Evolutionary conservation across 1,139 yeast species (phyloP).

Genomic region (Eremothecium coryli): DNA sequence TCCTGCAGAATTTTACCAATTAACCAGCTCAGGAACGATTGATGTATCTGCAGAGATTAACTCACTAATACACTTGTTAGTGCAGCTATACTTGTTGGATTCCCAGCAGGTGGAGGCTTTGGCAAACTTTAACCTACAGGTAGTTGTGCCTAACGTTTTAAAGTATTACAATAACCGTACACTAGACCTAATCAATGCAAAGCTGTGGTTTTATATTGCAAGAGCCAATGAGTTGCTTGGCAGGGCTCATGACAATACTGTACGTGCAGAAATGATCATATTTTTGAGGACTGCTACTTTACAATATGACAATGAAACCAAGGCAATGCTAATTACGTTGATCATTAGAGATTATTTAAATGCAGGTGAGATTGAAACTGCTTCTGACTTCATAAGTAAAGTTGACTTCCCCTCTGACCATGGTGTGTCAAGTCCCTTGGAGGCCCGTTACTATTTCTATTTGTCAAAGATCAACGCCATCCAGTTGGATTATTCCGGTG

Average conservation of each 20-base stretch:
- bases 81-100: conserved; percentile 71
- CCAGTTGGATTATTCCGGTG: conserved; percentile 85
- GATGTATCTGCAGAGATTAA: conserved; percentile 68
- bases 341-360: conserved; percentile 72
- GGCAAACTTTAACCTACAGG: conserved; percentile 40
- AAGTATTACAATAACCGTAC: conserved; percentile 68
- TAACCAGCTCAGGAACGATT: conserved; percentile 22
- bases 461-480: conserved; percentile 83
- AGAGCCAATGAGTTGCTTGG: conserved; percentile 65
- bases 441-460: conserved; percentile 86
- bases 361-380: conserved; percentile 76
- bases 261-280: conserved; percentile 60
- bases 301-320: conserved; percentile 87
- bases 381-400: conserved; percentile 82
- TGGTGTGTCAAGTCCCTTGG: conserved; percentile 72
- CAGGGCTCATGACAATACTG: conserved; percentile 37
- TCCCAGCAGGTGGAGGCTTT: conserved; percentile 41
- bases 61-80: conserved; percentile 66
- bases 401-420: conserved; percentile 62
- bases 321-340: conserved; percentile 76
- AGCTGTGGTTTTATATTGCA: conserved; percentile 85
- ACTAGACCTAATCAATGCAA: conserved; percentile 78
- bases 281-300: conserved; percentile 83
- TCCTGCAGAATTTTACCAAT: conserved; percentile 29
- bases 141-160: conserved; percentile 45